phyloP scores from a whole-genome alignment of 306 rosid species.

The Canavalia gladiata region DNA sequence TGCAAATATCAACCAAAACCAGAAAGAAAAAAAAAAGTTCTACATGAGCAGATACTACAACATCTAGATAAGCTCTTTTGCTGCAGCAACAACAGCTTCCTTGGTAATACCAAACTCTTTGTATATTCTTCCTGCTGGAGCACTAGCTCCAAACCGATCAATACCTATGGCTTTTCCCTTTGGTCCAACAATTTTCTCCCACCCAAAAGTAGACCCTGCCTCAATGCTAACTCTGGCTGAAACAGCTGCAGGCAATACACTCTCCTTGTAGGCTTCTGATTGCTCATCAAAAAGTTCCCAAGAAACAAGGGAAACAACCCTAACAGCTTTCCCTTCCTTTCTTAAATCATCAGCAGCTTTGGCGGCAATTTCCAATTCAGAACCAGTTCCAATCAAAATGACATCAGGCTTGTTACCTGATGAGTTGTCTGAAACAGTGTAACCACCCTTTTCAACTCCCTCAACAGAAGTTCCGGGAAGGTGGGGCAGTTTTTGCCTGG shows the following conservation, averaged over 20 bases:
- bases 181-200: conserved; percentile 84
- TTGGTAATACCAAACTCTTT: conserved; percentile 88
- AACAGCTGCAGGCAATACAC: conserved; percentile 86
- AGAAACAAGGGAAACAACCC: conserved; percentile 88
- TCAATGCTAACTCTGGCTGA: conserved; percentile 98
- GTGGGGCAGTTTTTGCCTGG: conserved; percentile 86
- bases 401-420: conserved; percentile 94
- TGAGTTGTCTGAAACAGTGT: conserved; percentile 86
- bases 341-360: conserved; percentile 92
- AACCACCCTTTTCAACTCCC: conserved; percentile 96
- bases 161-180: conserved; percentile 94
- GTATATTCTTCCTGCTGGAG: conserved; percentile 93
- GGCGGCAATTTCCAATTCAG: conserved; percentile 92
- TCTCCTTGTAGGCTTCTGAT: conserved; percentile 92
- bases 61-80: conserved; percentile 62
- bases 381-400: conserved; percentile 93
- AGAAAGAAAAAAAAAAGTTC: conserved; percentile 30
- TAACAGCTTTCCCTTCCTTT: conserved; percentile 90
- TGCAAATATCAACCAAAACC: conserved; percentile 52
- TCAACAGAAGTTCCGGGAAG: conserved; percentile 87
- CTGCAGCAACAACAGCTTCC: conserved; percentile 97
- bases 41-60: conserved; percentile 44
- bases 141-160: conserved; percentile 95
- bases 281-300: conserved; percentile 97
- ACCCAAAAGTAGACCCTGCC: conserved; percentile 97